Percentiles rank a stretch among this genome's conserved stretches.
These are phyloP conservation scores for Cryptosporidium tyzzeri DNA, from an alignment of 169 alveolate species.

Conservation along the genomic window DNA sequence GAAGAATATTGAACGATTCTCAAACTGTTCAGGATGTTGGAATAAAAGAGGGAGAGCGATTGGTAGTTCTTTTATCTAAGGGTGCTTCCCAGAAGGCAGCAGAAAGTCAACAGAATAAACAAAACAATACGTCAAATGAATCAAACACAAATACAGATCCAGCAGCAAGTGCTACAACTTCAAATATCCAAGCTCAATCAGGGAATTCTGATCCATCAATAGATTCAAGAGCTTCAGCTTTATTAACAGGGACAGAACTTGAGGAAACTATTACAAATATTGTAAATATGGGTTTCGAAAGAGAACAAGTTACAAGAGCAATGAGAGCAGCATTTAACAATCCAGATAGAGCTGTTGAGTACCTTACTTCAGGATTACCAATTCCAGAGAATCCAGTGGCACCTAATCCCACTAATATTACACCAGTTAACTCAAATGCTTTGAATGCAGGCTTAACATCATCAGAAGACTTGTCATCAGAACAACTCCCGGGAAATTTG, in stretches of 20 bases:
- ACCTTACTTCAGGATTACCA: slow-evolving; percentile 89
- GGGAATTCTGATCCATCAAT: slow-evolving; percentile 61
- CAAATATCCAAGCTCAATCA: slow-evolving; percentile 47
- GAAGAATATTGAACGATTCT: slow-evolving; percentile 83
- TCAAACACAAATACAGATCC: slow-evolving; percentile 47
- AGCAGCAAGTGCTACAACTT: slow-evolving; percentile 21
- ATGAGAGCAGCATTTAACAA: slow-evolving; percentile 95
- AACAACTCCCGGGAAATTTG: slow-evolving; percentile 43
- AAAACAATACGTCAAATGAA: slow-evolving; percentile 50
- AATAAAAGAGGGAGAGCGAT: slow-evolving; percentile 83
- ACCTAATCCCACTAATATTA: slow-evolving; percentile 71
- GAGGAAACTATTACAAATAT: slow-evolving; percentile 84
- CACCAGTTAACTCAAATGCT: slow-evolving; percentile 70
- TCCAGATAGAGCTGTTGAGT: slow-evolving; percentile 96
- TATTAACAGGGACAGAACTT: slow-evolving; percentile 81
- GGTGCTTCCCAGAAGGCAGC: slow-evolving; percentile 77
- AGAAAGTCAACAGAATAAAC: slow-evolving; percentile 52
- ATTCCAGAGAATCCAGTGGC: slow-evolving; percentile 77
- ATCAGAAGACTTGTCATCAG: slow-evolving; percentile 58
- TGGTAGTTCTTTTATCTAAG: slow-evolving; percentile 84
- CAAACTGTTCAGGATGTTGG: slow-evolving; percentile 76
- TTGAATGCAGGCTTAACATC: slow-evolving; percentile 36
- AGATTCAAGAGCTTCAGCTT: slow-evolving; percentile 77
- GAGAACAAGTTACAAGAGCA: slow-evolving; percentile 89
- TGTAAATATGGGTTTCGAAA: slow-evolving; percentile 92